phyloP scores from a whole-genome alignment of 1,139 yeast genomes.

The Saccharomyces hybrid region DNA sequence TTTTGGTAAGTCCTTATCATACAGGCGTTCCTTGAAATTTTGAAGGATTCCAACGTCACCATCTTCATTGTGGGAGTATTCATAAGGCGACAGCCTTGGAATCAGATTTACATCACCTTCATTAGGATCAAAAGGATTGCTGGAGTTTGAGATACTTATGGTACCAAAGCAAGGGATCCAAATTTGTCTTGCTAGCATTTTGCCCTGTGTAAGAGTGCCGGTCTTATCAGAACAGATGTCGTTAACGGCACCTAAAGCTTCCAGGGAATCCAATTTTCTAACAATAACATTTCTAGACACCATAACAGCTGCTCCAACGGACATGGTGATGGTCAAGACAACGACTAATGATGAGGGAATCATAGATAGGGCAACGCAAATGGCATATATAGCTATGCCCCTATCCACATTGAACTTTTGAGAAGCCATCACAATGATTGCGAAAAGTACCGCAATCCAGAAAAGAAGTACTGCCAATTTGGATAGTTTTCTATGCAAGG shows the following conservation, averaged over 20 bases:
- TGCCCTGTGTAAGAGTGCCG: conserved; percentile 92
- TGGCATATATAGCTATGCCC: conserved; percentile 93
- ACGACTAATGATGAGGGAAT: conserved; percentile 98
- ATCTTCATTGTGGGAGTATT: conserved; percentile 51
- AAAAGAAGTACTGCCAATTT: conserved; percentile 82
- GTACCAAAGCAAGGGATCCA: conserved; percentile 82
- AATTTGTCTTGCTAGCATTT: conserved; percentile 82
- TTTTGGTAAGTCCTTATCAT: conserved; percentile 38
- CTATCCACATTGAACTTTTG: conserved; percentile 86
- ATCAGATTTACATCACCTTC: conserved; percentile 47
- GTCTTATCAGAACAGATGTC: conserved; percentile 95
- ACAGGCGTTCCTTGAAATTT: conserved; percentile 40
- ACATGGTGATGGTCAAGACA: conserved; percentile 92
- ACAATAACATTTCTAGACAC: conserved; percentile 90
- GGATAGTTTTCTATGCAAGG: conserved; percentile 91
- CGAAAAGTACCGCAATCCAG: conserved; percentile 77
- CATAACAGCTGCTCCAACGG: conserved; percentile 94
- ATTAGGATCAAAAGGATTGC: conserved; percentile 69
- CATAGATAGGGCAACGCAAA: conserved; percentile 95
- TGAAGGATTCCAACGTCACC: conserved; percentile 37
- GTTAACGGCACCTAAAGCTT: conserved; percentile 91
- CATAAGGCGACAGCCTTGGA: conserved; percentile 35
- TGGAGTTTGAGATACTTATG: conserved; percentile 49
- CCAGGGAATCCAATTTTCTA: conserved; percentile 87
- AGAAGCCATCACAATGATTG: conserved; percentile 77